These are phyloP conservation scores for Gossypium anomalum DNA, from an alignment of 345 rosid species.

Conservation along the genomic window DNA sequence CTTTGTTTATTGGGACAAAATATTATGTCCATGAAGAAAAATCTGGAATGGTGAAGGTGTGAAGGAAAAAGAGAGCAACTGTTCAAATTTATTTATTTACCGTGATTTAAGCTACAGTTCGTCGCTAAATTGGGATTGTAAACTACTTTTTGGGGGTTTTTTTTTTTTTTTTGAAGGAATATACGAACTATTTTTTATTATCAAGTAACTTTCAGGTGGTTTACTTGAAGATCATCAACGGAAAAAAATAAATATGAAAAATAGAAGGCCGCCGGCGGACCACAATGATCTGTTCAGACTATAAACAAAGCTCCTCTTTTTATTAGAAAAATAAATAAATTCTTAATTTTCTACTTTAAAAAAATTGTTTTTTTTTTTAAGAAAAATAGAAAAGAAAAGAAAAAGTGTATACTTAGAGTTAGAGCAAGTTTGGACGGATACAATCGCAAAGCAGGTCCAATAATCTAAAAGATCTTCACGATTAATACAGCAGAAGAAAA, in stretches of 20 bases:
- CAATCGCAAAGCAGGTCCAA: background rate
- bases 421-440: constrained; percentile 1
- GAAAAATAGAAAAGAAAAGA: background rate
- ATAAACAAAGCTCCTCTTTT: too few relatives aligned
- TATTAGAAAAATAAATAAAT: too few relatives aligned
- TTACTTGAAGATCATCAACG: background rate
- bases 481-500: background rate
- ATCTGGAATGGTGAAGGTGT: background rate
- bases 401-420: background rate
- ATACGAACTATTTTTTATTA: background rate
- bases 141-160: background rate
- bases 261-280: background rate
- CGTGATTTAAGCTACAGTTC: background rate
- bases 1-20: background rate
- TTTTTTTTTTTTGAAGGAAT: background rate
- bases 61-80: background rate
- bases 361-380: too few relatives aligned
- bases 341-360: too few relatives aligned
- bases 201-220: background rate
- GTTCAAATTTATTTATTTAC: background rate
- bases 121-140: background rate
- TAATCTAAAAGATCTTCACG: background rate
- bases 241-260: background rate
- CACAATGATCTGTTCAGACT: background rate
- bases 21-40: background rate